Conservation (phyloP, 495 filamentous ascomycete species). For the Penicillium manginii region DNA sequence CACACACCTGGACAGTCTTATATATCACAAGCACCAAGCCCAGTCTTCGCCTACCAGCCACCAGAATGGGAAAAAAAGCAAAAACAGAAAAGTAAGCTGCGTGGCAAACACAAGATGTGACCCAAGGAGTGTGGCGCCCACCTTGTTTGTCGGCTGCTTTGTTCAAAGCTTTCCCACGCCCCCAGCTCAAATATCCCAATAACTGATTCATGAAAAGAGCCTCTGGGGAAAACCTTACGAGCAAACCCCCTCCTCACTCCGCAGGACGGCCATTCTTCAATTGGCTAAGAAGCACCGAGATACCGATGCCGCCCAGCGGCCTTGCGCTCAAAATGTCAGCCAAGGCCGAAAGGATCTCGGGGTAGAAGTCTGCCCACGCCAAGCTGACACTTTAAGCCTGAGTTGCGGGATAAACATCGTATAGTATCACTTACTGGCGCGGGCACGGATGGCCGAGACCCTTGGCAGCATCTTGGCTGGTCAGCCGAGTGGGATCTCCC, state of each 20-base stretch:
- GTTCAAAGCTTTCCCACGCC: neutral
- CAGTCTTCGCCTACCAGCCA: neutral
- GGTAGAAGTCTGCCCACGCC: slow-evolving; percentile 16
- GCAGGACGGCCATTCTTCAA: slow-evolving; percentile 7
- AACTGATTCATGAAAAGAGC: neutral
- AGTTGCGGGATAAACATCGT: slow-evolving; percentile 13
- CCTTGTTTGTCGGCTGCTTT: neutral
- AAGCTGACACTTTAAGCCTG: slow-evolving; percentile 19
- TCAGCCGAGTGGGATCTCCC: slow-evolving; percentile 13
- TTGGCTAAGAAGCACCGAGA: slow-evolving; percentile 18
- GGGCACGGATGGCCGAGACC: slow-evolving; percentile 16
- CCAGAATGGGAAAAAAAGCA: neutral
- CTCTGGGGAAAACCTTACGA: neutral
- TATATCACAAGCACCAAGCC: neutral
- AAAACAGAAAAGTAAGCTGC: neutral
- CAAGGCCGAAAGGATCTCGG: slow-evolving; percentile 24
- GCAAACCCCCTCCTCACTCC: neutral
- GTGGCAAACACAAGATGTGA: slow-evolving; percentile 1
- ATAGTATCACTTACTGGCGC: slow-evolving; percentile 18
- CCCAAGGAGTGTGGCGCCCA: slow-evolving; percentile 4
- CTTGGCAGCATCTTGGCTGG: slow-evolving; percentile 28
- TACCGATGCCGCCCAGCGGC: slow-evolving; percentile 13
- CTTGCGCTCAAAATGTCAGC: slow-evolving; percentile 9
- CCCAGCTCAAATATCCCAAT: neutral
- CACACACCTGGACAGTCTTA: neutral